These are phyloP conservation scores for Lunasporangiospora selenospora DNA, from an alignment of 192 early-diverging fungal species.

Conservation along the genomic window DNA sequence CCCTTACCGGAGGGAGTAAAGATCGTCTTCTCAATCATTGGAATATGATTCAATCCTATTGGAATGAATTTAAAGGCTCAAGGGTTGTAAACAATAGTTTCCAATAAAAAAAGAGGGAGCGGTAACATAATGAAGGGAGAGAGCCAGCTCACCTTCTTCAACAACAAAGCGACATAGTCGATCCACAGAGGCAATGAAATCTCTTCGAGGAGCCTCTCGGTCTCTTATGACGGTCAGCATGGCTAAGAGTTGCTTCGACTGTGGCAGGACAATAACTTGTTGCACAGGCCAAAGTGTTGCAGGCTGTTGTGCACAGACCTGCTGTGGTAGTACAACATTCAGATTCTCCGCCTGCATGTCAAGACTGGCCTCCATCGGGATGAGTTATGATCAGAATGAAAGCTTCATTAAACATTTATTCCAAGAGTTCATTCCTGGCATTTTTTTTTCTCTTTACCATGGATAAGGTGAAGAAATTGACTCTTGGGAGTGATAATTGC, in stretches of 20 bases:
- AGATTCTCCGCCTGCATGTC: no score
- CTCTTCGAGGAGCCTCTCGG: slow-evolving; percentile 72
- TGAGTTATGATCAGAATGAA: no score
- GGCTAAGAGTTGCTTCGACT: slow-evolving; percentile 75
- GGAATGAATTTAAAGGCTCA: not conserved
- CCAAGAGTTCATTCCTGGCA: no score
- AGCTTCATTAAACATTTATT: no score
- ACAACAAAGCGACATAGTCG: slow-evolving; percentile 82
- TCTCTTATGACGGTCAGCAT: slow-evolving; percentile 85
- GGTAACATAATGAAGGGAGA: not conserved
- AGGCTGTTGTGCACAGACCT: no score
- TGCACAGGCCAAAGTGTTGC: no score
- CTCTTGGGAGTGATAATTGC: no score
- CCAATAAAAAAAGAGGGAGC: not conserved
- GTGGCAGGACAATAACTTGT: slow-evolving; percentile 68
- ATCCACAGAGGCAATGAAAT: slow-evolving; percentile 92
- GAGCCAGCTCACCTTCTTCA: slow-evolving; percentile 72
- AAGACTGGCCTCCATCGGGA: no score
- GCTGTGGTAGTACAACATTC: no score
- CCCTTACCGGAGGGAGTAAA: slow-evolving; percentile 72
- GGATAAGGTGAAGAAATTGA: no score
- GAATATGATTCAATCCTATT: slow-evolving; percentile 83
- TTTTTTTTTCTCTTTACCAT: no score
- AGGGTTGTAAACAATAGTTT: not conserved
- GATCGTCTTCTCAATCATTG: slow-evolving; percentile 77